phyloP scores from a whole-genome alignment of 306 rosid species.

The Rosa chinensis region DNA sequence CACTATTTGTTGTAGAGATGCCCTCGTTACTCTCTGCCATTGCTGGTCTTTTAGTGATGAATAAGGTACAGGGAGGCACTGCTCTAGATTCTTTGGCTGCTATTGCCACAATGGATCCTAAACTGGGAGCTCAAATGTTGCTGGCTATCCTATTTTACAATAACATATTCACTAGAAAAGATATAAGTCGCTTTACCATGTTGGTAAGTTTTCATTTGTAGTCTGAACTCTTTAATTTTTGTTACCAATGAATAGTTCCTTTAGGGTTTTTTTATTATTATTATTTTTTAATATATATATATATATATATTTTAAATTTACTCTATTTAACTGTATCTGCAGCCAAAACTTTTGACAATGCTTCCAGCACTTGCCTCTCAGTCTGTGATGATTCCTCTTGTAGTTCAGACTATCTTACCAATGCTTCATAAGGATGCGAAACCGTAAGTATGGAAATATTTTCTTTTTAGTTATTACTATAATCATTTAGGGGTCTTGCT shows the following conservation, averaged over 20 bases:
- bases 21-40: constrained; percentile 65
- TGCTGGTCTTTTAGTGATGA: constrained; percentile 68
- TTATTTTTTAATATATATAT: too few relatives aligned
- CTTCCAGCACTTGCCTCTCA: constrained; percentile 92
- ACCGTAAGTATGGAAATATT: constrained; percentile 47
- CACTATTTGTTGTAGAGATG: constrained; percentile 52
- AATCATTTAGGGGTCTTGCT: background rate
- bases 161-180: constrained; percentile 66
- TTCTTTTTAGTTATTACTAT: background rate
- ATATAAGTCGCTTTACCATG: constrained; percentile 53
- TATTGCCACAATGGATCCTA: constrained; percentile 76
- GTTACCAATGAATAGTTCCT: constrained; percentile 15
- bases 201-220: constrained; percentile 53
- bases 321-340: constrained; percentile 40
- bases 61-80: constrained; percentile 52
- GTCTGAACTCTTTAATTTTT: constrained; percentile 12
- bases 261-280: background rate
- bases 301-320: background rate
- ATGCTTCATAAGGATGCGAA: constrained; percentile 80
- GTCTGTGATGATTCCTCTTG: constrained; percentile 79
- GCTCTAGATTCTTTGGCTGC: constrained; percentile 72
- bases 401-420: constrained; percentile 83
- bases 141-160: constrained; percentile 72
- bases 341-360: constrained; percentile 75
- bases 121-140: constrained; percentile 75